phyloP scores from a whole-genome alignment of 2,329 filamentous ascomycete genomes.

The Colletotrichum siamense region DNA sequence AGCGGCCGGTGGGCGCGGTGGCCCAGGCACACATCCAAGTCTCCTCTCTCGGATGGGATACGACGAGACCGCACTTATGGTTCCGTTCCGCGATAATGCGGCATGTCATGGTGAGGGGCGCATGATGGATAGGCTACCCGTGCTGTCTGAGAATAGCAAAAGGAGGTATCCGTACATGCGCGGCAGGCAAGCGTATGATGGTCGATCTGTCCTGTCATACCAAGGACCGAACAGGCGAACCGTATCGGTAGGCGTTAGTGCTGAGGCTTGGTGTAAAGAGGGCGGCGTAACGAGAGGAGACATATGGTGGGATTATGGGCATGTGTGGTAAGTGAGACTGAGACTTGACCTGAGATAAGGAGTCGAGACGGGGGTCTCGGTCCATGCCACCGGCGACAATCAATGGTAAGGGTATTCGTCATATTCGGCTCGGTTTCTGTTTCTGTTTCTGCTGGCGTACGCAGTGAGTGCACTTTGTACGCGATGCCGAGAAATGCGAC shows the following conservation, averaged over 20 bases:
- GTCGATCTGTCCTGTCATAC: background rate
- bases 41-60: background rate
- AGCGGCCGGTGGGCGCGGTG: background rate
- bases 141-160: background rate
- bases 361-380: background rate
- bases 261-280: background rate
- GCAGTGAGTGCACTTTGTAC: background rate
- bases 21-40: background rate
- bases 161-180: background rate
- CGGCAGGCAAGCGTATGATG: background rate
- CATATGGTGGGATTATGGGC: background rate
- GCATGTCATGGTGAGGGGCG: background rate
- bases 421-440: background rate
- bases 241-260: background rate
- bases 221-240: background rate
- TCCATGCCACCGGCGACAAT: background rate
- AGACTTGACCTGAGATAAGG: background rate
- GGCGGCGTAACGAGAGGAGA: background rate
- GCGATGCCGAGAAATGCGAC: background rate
- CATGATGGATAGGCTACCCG: background rate
- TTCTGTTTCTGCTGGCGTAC: background rate
- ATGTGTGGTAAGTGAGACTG: background rate
- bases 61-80: slow-evolving; percentile 1
- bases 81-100: background rate
- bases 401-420: background rate